Evolutionary conservation across 208 protist species (phyloP).

Genomic region (Tritrichomonas foetus): DNA sequence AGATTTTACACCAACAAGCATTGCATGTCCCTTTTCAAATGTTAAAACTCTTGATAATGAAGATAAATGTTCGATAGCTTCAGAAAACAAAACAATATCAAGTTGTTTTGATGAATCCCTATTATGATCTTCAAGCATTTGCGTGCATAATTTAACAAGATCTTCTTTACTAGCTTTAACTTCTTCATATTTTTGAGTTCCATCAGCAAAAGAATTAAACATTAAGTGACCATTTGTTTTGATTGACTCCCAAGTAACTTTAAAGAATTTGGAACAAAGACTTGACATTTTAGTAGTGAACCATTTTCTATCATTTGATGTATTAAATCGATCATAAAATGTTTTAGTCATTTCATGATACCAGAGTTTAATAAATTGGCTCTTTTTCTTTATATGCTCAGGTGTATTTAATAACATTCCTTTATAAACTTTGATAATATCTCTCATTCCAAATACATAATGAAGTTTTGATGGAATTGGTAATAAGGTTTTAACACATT

Average conservation of each 20-base stretch:
- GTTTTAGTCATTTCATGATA: constrained; percentile 84
- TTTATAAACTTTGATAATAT: constrained; percentile 78
- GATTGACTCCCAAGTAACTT: neutral
- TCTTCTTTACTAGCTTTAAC: constrained; percentile 66
- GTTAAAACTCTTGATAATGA: constrained; percentile 84
- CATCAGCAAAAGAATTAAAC: constrained; percentile 41
- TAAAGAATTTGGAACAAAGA: neutral
- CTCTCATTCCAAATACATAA: constrained; percentile 95
- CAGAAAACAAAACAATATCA: constrained; percentile 90
- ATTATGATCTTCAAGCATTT: constrained; percentile 81
- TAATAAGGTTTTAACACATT: constrained; percentile 63
- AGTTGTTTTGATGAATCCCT: constrained; percentile 73
- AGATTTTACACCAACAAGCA: constrained; percentile 89
- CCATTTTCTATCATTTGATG: constrained; percentile 71
- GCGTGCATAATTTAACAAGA: constrained; percentile 44
- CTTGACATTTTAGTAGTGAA: constrained; percentile 59
- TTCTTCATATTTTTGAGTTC: constrained; percentile 54
- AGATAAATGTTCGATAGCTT: constrained; percentile 83
- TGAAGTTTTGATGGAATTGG: constrained; percentile 88
- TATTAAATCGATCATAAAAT: constrained; percentile 89
- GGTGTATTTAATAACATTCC: constrained; percentile 41
- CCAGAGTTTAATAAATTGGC: constrained; percentile 70
- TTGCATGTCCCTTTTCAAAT: constrained; percentile 80
- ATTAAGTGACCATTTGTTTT: constrained; percentile 46
- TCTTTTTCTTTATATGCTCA: constrained; percentile 46